Evolutionary conservation across 179 eudicot genomes (phyloP).

Genomic region (Camellia oleifera): DNA sequence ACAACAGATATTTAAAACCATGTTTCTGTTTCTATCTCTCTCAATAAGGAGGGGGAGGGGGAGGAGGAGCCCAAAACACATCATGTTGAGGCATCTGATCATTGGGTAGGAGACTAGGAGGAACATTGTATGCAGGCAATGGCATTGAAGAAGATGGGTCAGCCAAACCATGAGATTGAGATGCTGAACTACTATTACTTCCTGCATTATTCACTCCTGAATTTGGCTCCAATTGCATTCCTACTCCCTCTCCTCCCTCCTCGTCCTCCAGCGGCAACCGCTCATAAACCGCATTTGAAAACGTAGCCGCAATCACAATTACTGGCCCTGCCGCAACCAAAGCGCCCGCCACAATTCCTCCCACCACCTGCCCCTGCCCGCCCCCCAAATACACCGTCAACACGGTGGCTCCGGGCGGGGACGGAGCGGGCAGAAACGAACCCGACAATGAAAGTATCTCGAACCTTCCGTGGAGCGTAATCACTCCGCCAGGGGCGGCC

Average conservation of each 20-base stretch:
- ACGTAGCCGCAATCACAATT: conserved; percentile 67
- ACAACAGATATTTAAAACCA: no score
- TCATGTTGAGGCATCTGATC: conserved; percentile 50
- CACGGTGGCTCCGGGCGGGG: conserved; percentile 63
- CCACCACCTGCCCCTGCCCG: conserved; percentile 80
- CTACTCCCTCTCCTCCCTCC: conserved; percentile 29
- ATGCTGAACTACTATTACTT: conserved; percentile 12
- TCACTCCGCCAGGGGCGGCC: conserved; percentile 48
- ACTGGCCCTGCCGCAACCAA: conserved; percentile 68
- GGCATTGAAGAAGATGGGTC: conserved; percentile 39
- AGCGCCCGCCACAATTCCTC: conserved; percentile 58
- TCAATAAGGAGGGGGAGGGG: conserved; percentile 38
- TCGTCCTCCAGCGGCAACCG: conserved; percentile 60
- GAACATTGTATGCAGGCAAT: conserved; percentile 42
- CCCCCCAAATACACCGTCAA: conserved; percentile 70
- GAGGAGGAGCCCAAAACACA: conserved; percentile 47
- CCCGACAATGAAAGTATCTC: conserved; percentile 73
- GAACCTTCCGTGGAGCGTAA: conserved; percentile 62
- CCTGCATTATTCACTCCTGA: conserved; percentile 17
- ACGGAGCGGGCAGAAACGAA: conserved; percentile 65
- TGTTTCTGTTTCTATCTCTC: background rate
- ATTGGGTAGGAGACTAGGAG: conserved; percentile 47
- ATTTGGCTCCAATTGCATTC: conserved; percentile 24
- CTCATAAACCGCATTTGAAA: conserved; percentile 60
- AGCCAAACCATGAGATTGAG: conserved; percentile 29